These are phyloP conservation scores for Mycosarcoma mackinlayi DNA, from an alignment of 1,284 basidiomycete genomes.

Conservation along the genomic window DNA sequence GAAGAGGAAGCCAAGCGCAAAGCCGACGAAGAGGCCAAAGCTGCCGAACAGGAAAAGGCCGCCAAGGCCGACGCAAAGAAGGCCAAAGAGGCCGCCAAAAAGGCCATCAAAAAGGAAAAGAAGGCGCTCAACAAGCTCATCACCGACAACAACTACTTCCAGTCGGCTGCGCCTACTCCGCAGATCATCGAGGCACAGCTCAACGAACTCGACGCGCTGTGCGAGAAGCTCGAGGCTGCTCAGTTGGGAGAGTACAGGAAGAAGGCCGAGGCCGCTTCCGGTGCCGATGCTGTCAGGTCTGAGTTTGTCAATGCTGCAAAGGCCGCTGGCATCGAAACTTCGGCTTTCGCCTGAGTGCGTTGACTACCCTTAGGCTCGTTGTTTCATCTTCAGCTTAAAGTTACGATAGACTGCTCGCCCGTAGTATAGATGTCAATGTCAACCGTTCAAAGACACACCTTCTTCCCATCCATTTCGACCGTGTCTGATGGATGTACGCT, in stretches of 20 bases:
- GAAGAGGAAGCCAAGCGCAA: constrained; percentile 78
- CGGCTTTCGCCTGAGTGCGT: constrained; percentile 61
- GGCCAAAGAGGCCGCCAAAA: constrained; percentile 76
- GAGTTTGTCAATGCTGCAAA: constrained; percentile 72
- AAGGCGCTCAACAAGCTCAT: constrained; percentile 70
- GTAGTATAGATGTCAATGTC: no score
- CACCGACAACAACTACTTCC: constrained; percentile 74
- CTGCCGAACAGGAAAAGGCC: constrained; percentile 71
- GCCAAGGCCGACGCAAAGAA: constrained; percentile 89
- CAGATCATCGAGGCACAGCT: constrained; percentile 73
- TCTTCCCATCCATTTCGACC: no score
- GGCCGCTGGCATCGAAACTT: constrained; percentile 55
- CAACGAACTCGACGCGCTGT: constrained; percentile 72
- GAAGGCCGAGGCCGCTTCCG: constrained; percentile 68
- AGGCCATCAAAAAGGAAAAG: constrained; percentile 67
- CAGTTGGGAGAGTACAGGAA: constrained; percentile 72
- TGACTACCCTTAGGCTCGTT: no score
- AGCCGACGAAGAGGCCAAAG: constrained; percentile 77
- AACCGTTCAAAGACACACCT: no score
- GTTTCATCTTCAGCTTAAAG: no score
- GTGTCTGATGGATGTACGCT: no score
- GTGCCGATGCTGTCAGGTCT: constrained; percentile 67
- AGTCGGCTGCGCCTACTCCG: constrained; percentile 70
- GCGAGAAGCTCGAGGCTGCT: constrained; percentile 71
- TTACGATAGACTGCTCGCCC: constrained; percentile 7